Base-by-base conservation (phyloP, 2,329 filamentous ascomycete species). In the Cadophora gregata region DNA sequence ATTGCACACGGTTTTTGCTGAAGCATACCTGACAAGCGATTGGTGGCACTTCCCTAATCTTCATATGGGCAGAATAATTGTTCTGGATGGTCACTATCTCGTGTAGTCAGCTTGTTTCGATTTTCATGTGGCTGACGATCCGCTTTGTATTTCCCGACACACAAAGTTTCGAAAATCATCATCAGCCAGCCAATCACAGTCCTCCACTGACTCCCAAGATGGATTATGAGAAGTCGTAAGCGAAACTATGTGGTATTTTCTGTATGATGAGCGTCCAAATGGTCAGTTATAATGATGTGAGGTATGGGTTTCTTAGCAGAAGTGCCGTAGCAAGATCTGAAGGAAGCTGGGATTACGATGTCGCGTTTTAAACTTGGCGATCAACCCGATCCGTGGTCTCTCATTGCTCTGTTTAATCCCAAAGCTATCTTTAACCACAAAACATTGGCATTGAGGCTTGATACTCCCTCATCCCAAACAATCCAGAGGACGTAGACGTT, bases 401-500 rank as follows among this genome's bases (percentile, higher is more conserved):
- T 24, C n/a, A 58, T 58, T 58, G 33, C 29, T 38, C 53, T 38
- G 53, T 65, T 59, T 27, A 48, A 55, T 47, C 12, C 31, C 55
- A 38, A 42, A 48, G 47, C 47, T 66, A 60, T 67, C 62, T 66
- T 64, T 64, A 50, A 59, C 42, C 51, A 9, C 51, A 53, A 66
- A 66, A 29, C 19, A 36, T 48, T 24, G 36, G 59, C 45, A 42
- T 45, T 62, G 51, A 63, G 36, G 62, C 58, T 63, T 12, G 27
- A 48, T 59, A 12, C 38, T 58, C 42, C 59, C 51, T 31, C 27
- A 59, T 56, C 59, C 60, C 65, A 55, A 56, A 60, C 63, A 66
- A 63, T 61, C 45, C 66, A 38, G 51, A 33, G 24, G 21, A 45
- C 61, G 21, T 42, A 56, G 62, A 63, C 59, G 67, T 71, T 71